Evolutionary conservation across 352 stramenopile genomes (phyloP).

Genomic region (Pythium aquatile): DNA sequence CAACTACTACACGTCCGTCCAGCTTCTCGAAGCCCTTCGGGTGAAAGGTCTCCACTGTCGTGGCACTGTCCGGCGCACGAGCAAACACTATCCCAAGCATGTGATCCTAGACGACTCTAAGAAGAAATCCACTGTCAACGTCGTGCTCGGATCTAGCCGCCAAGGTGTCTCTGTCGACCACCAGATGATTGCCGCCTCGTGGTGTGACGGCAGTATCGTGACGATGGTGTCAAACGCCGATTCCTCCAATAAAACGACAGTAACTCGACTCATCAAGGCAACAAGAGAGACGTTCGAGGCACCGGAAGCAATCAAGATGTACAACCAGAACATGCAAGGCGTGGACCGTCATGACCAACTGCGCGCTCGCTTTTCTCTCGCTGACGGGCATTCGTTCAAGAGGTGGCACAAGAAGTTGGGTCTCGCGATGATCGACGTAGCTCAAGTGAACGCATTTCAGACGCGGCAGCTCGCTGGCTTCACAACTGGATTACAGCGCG

Average conservation of each 20-base stretch:
- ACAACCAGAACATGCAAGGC: constrained; percentile 37
- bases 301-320: constrained; percentile 23
- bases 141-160: too few species aligned
- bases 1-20: constrained; percentile 39
- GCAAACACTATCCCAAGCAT: constrained; percentile 31
- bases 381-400: constrained; percentile 29
- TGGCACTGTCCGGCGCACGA: constrained; percentile 23
- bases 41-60: constrained; percentile 24
- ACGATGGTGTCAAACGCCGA: constrained; percentile 32
- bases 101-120: too few species aligned
- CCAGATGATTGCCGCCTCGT: constrained; percentile 30
- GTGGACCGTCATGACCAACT: constrained; percentile 36
- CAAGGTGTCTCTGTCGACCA: too few species aligned
- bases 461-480: too few species aligned
- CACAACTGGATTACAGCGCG: too few species aligned
- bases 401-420: constrained; percentile 37
- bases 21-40: constrained; percentile 24
- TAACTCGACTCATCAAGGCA: constrained; percentile 17
- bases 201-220: constrained; percentile 27
- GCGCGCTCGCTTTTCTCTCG: constrained; percentile 23
- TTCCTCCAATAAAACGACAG: not conserved
- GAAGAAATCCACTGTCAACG: too few species aligned
- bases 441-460: constrained; percentile 30
- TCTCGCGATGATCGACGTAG: constrained; percentile 29
- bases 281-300: constrained; percentile 2